These are phyloP conservation scores for Trifolium fragiferum DNA, from an alignment of 306 rosid species.

Conservation along the genomic window DNA sequence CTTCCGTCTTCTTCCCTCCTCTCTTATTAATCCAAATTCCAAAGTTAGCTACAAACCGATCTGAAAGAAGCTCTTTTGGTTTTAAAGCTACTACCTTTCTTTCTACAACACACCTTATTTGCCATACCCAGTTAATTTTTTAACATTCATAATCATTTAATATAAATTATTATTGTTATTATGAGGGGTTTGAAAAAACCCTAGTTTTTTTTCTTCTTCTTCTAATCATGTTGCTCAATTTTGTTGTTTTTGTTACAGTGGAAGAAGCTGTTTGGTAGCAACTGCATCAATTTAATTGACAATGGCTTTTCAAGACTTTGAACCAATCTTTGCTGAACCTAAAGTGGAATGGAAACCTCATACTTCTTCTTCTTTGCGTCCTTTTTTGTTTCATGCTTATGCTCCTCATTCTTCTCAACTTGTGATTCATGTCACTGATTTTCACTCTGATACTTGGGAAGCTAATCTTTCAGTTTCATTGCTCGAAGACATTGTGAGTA, in stretches of 20 bases:
- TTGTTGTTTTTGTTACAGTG: background rate
- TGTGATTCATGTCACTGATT: slow-evolving; percentile 66
- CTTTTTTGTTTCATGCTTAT: slow-evolving; percentile 62
- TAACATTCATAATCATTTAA: too few species aligned
- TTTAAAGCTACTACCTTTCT: background rate
- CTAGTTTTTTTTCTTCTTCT: background rate
- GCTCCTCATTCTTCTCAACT: slow-evolving; percentile 64
- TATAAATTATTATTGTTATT: background rate
- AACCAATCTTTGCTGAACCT: slow-evolving; percentile 69
- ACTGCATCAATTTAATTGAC: slow-evolving; percentile 22
- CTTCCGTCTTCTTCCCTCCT: background rate
- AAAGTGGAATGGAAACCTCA: slow-evolving; percentile 53
- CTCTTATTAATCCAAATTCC: too few species aligned
- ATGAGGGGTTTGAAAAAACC: background rate
- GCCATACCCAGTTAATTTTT: too few species aligned
- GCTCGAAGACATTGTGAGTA: slow-evolving; percentile 81
- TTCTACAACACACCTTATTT: too few species aligned
- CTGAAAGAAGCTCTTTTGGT: background rate
- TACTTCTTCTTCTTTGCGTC: slow-evolving; percentile 39
- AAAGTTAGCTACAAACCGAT: too few species aligned
- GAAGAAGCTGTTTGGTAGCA: background rate
- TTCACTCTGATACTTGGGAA: slow-evolving; percentile 72
- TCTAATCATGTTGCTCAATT: background rate
- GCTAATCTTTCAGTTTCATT: slow-evolving; percentile 60
- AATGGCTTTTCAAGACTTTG: slow-evolving; percentile 69